A percentile compares a stretch with the other conserved stretches of the same genome.
These are phyloP conservation scores for Heterobasidion irregulare DNA, from an alignment of 1,284 basidiomycete genomes.

Conservation along the genomic window DNA sequence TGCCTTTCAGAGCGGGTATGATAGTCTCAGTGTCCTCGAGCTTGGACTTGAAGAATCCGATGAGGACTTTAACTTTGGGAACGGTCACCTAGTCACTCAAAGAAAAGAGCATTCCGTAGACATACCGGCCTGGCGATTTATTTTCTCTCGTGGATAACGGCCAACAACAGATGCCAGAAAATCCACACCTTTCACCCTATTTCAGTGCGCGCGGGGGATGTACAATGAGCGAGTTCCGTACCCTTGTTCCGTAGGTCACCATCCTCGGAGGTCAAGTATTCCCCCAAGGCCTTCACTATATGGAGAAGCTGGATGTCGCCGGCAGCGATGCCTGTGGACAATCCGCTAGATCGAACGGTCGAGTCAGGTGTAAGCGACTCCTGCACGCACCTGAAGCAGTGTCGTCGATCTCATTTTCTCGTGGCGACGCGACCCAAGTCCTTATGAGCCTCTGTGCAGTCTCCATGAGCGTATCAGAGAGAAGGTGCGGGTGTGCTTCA, in stretches of 20 bases:
- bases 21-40: conserved; percentile 80
- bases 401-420: conserved; percentile 53
- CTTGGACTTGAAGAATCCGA: conserved; percentile 80
- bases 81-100: background rate
- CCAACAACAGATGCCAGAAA: conserved; percentile 63
- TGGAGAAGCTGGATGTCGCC: conserved; percentile 61
- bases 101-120: background rate
- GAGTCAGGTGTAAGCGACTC: background rate
- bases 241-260: conserved; percentile 77
- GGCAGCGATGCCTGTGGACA: conserved; percentile 51
- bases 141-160: conserved; percentile 49
- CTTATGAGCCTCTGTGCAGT: conserved; percentile 47
- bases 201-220: background rate
- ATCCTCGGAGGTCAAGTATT: conserved; percentile 83
- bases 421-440: conserved; percentile 64
- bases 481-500: background rate
- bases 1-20: conserved; percentile 68
- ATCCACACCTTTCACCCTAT: conserved; percentile 52
- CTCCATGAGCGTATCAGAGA: conserved; percentile 20
- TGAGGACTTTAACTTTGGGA: conserved; percentile 67
- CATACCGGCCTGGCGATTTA: conserved; percentile 81
- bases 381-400: conserved; percentile 43
- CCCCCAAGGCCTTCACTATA: conserved; percentile 82
- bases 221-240: conserved; percentile 15
- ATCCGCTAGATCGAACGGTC: conserved; percentile 5